Evolutionary conservation across 805 yeast genomes (phyloP).

Genomic region (Candida patagonica): DNA sequence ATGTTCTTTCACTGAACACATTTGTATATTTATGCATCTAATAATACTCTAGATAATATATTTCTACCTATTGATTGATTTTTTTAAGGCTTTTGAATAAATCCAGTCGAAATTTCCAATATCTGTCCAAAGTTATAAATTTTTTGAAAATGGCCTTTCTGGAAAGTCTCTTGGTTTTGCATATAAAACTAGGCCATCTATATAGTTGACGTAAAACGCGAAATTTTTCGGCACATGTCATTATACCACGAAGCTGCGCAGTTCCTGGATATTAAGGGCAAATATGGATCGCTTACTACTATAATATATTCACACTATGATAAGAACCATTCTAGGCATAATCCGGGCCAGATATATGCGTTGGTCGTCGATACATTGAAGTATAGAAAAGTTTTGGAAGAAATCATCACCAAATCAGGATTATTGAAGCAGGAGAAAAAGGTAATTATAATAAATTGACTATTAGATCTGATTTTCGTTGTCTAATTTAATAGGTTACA

Average conservation of each 20-base stretch:
- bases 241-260: slow-evolving; percentile 35
- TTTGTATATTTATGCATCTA: too few relatives aligned
- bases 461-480: too few relatives aligned
- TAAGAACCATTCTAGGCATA: slow-evolving; percentile 38
- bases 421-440: slow-evolving; percentile 44
- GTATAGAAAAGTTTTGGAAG: slow-evolving; percentile 54
- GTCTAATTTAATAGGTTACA: slow-evolving; percentile 34
- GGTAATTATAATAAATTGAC: slow-evolving; percentile 32
- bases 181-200: too few relatives aligned
- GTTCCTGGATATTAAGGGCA: slow-evolving; percentile 32
- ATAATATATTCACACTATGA: slow-evolving; percentile 37
- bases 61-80: too few relatives aligned
- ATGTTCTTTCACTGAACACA: too few relatives aligned
- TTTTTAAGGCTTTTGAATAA: too few relatives aligned
- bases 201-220: too few relatives aligned
- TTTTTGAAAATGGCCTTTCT: too few relatives aligned
- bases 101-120: too few relatives aligned
- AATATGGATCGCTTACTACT: slow-evolving; percentile 46
- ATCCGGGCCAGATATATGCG: slow-evolving; percentile 84
- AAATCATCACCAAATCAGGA: slow-evolving; percentile 57
- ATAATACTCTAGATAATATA: too few relatives aligned
- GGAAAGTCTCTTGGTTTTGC: too few relatives aligned
- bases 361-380: slow-evolving; percentile 68
- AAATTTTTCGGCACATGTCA: slow-evolving; percentile 10
- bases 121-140: too few relatives aligned